Base-by-base conservation (phyloP, 805 yeast genomes). In the Starmerella cellae region DNA sequence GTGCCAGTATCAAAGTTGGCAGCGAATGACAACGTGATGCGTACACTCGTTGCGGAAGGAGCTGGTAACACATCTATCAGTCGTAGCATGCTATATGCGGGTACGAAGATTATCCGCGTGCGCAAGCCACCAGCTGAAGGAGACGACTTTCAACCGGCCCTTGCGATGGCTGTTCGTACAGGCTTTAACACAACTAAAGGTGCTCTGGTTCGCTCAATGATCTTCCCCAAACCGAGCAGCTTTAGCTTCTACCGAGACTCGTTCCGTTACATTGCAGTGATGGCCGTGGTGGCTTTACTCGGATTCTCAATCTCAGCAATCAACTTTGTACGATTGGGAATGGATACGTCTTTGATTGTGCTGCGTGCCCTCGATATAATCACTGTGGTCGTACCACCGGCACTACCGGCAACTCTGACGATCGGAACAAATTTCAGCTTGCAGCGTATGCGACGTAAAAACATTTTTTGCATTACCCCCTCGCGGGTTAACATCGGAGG, bases 361-460 rank as follows among this genome's bases (percentile, higher is more conserved):
- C 65, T 91, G 43, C 72, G 99, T 52, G 97, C 97, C 0, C 66
- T 91, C 42, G 99, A 91, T 63, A 74, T 91, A 40, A 79, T 91
- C 42, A 91, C 99, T 0, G 85, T 91, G 58, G 98, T 91, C 5
- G 95, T 91, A 1, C 99, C 99, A 1, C 99, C 99, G 1, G 98
- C 98, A 0, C 68, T 91, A 35, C 99, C 99, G 0, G 98, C 98
- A 0, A 91, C 99, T 0, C 65, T 91, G 47, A 85, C 98, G 0
- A 88, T 91, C 46, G 99, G 98, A 17, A 87, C 96, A 0, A 83
- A 88, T 50, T 87, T 91, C 65, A 94, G 98, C 0, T 62, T 91
- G 21, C 68, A 75, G 24, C 69, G 97, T 47, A 66, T 91, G 48
- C 76, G 83, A 48, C 63, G 69, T 46, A 71, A 73, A 46, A 66